Evolutionary conservation across 805 yeast genomes (phyloP).

Genomic region (Ogataea naganishii): DNA sequence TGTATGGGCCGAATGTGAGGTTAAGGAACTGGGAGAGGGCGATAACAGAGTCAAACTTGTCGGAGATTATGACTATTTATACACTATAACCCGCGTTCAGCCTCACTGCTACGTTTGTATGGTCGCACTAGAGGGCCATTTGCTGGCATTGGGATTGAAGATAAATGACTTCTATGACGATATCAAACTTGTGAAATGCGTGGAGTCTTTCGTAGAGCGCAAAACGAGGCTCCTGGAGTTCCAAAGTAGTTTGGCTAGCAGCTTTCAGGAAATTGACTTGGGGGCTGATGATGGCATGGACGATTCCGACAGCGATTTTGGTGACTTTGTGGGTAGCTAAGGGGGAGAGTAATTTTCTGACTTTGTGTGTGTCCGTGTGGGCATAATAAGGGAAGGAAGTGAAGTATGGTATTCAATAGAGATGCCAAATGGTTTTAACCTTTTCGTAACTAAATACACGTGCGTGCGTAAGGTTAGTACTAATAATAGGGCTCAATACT

Average conservation of each 20-base stretch:
- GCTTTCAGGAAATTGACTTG: slow-evolving; percentile 2
- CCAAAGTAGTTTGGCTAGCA: slow-evolving; percentile 4
- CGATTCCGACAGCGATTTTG: slow-evolving; percentile 16
- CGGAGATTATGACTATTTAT: slow-evolving; percentile 9
- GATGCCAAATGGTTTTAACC: no score
- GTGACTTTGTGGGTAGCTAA: slow-evolving; percentile 18
- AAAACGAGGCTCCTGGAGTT: slow-evolving; percentile 9
- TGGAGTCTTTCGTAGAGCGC: slow-evolving; percentile 12
- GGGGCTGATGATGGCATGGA: slow-evolving; percentile 3
- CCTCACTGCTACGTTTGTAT: slow-evolving; percentile 15
- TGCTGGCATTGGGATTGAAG: slow-evolving; percentile 18
- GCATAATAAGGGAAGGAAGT: no score
- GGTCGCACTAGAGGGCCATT: slow-evolving; percentile 6
- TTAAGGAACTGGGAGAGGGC: no score
- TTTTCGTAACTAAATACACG: no score
- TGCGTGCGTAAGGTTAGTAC: no score
- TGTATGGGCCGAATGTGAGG: no score
- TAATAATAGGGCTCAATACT: no score
- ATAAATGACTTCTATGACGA: slow-evolving; percentile 18
- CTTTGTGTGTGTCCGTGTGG: no score
- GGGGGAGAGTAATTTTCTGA: no score
- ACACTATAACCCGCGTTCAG: slow-evolving; percentile 13
- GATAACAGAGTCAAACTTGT: slow-evolving; percentile 8
- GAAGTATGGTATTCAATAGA: no score
- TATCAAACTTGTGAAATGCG: slow-evolving; percentile 10